Percentiles rank a stretch among this genome's conserved stretches.
These are phyloP conservation scores for Trematosphaeria pertusa DNA, from an alignment of 2,329 filamentous ascomycete species.

Conservation along the genomic window DNA sequence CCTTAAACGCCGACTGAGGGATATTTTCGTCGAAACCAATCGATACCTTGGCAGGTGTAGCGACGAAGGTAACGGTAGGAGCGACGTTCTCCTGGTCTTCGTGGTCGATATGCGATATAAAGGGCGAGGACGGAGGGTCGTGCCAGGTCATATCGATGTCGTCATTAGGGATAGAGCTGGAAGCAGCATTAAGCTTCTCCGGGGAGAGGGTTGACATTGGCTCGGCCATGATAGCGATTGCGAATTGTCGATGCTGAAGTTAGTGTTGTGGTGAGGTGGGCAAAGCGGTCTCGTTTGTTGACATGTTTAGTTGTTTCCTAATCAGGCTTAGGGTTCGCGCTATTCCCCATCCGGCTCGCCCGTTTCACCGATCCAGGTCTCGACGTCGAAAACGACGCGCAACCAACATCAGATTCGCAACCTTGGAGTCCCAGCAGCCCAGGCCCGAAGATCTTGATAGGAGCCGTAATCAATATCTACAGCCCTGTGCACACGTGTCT, in stretches of 20 bases:
- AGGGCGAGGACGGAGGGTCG: conserved; percentile 57
- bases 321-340: too few relatives aligned
- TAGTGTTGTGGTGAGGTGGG: conserved; percentile 21
- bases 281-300: conserved; percentile 12
- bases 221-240: conserved; percentile 32
- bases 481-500: too few relatives aligned
- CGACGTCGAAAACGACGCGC: too few relatives aligned
- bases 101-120: conserved; percentile 52
- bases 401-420: too few relatives aligned
- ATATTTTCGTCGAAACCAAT: conserved; percentile 29
- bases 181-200: conserved; percentile 36
- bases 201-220: conserved; percentile 40
- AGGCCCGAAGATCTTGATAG: too few relatives aligned
- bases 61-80: conserved; percentile 24
- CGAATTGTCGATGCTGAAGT: conserved; percentile 21
- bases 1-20: conserved; percentile 41
- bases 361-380: too few relatives aligned
- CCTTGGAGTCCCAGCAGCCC: too few relatives aligned
- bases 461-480: too few relatives aligned
- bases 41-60: conserved; percentile 33
- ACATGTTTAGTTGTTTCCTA: conserved; percentile 19
- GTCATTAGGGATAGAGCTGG: conserved; percentile 21
- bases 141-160: conserved; percentile 48
- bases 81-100: conserved; percentile 49
- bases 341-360: too few relatives aligned